Percentiles rank a stretch among this genome's conserved stretches.
These are phyloP conservation scores for Aquilaria sinensis DNA, from an alignment of 345 rosid genomes.

Conservation along the genomic window DNA sequence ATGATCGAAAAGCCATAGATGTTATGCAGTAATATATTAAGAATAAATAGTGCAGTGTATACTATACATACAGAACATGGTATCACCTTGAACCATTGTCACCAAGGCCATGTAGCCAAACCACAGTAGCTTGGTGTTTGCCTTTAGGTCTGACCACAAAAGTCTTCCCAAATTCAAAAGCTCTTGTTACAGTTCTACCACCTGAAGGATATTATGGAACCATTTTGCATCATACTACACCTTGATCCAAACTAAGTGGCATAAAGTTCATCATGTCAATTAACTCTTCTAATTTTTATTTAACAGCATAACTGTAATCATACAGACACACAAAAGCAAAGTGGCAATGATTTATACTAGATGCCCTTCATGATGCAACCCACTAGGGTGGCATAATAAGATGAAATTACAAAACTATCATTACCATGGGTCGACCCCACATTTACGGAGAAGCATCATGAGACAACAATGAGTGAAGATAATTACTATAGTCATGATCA, in stretches of 20 bases:
- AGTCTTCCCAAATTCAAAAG: slow-evolving; percentile 81
- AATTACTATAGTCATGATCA: no score
- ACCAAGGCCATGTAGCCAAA: slow-evolving; percentile 98
- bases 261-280: slow-evolving; percentile 1
- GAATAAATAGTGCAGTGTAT: no score
- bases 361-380: no score
- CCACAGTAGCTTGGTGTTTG: slow-evolving; percentile 92
- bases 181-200: slow-evolving; percentile 43
- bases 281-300: no score
- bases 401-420: no score
- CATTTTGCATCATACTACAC: not conserved
- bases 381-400: no score
- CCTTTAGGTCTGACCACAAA: slow-evolving; percentile 95
- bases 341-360: no score
- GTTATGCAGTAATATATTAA: slow-evolving; percentile 2
- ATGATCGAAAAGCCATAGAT: not conserved
- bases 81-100: slow-evolving; percentile 88
- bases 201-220: slow-evolving; percentile 26
- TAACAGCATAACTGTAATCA: no score
- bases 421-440: no score
- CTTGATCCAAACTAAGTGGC: not conserved
- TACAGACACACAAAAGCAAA: no score
- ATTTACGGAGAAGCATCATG: no score
- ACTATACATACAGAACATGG: not conserved
- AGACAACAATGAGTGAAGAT: no score